Percentiles rank a stretch among this genome's conserved stretches.
These are phyloP conservation scores for Quercus cerris DNA, from an alignment of 306 rosid genomes.

Conservation along the genomic window DNA sequence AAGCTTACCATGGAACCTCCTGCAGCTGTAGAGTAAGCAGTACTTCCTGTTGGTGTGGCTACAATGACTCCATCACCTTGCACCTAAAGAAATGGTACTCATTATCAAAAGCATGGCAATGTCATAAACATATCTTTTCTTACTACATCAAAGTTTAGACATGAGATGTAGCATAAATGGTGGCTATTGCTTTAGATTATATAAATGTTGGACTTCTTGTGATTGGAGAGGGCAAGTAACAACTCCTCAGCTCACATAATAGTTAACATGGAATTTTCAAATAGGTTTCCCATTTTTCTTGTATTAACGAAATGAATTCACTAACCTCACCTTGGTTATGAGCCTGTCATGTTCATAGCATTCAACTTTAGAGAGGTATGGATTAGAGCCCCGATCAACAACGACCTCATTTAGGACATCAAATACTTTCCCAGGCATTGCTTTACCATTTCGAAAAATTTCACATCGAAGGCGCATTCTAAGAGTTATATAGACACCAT, in stretches of 20 bases:
- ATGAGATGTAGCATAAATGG: conserved; percentile 13
- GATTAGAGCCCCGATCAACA: conserved; percentile 97
- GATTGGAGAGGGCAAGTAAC: neutral
- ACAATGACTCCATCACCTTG: conserved; percentile 99
- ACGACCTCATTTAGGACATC: conserved; percentile 90
- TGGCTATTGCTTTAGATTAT: neutral
- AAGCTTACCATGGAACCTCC: conserved; percentile 94
- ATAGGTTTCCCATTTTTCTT: neutral
- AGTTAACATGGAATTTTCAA: neutral
- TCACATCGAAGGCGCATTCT: conserved; percentile 96
- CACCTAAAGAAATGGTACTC: conserved; percentile 48
- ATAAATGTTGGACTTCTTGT: neutral
- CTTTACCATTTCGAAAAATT: conserved; percentile 84
- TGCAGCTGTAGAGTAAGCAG: conserved; percentile 98
- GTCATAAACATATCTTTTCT: conserved; percentile 14
- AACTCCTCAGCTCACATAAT: neutral
- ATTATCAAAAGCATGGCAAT: conserved; percentile 16
- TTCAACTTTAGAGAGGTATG: conserved; percentile 95
- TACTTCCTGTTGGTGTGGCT: conserved; percentile 99
- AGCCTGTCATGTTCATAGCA: conserved; percentile 91
- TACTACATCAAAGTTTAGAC: neutral
- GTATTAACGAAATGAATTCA: conserved; percentile 10
- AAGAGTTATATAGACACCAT: conserved; percentile 96
- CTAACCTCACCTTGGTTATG: conserved; percentile 80
- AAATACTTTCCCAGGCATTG: conserved; percentile 89